Evolutionary conservation across 768 basidiomycete species (phyloP).

Genomic region (Termitomyces heimii): DNA sequence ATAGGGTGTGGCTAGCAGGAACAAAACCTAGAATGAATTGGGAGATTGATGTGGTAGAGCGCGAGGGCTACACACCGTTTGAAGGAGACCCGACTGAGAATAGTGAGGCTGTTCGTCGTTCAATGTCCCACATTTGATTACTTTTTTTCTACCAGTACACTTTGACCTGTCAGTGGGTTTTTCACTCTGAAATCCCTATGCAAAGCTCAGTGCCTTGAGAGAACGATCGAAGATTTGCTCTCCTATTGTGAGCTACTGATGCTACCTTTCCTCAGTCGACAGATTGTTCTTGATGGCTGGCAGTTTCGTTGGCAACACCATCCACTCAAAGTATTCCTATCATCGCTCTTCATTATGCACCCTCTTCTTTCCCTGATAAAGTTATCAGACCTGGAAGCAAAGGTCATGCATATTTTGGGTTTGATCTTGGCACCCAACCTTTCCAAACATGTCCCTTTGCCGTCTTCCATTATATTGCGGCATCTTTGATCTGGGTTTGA

Average conservation of each 20-base stretch:
- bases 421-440: neutral
- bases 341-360: neutral
- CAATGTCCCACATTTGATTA: neutral
- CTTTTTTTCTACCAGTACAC: neutral
- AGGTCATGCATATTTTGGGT: neutral
- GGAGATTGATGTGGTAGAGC: slow-evolving; percentile 22
- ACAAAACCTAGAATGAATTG: slow-evolving; percentile 12
- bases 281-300: neutral
- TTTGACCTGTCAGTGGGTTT: neutral
- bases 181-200: neutral
- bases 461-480: neutral
- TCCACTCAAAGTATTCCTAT: neutral
- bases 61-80: slow-evolving; percentile 14
- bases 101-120: slow-evolving; percentile 3
- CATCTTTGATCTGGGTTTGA: neutral
- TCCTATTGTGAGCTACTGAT: neutral
- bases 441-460: neutral
- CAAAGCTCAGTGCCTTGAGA: neutral
- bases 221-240: neutral
- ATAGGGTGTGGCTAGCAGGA: neutral
- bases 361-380: slow-evolving; percentile 1
- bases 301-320: neutral
- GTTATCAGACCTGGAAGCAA: neutral
- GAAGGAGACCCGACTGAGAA: slow-evolving; percentile 14
- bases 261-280: neutral